Conservation (phyloP, 805 yeast species). For the Yarrowia osloensis region DNA sequence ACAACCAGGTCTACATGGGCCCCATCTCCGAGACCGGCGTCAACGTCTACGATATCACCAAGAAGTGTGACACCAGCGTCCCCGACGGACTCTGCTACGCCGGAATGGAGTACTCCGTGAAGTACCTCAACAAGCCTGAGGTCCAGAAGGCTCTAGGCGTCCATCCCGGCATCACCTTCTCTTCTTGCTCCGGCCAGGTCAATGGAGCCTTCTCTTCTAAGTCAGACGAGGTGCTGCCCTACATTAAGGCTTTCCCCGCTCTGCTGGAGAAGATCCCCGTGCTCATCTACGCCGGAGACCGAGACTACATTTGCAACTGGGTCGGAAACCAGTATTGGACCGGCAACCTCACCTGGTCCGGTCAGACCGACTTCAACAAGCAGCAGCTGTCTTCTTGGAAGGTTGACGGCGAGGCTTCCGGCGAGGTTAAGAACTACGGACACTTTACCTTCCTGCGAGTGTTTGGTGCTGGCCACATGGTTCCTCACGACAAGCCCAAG, state of each 20-base stretch:
- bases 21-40: not conserved
- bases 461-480: constrained; percentile 89
- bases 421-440: constrained; percentile 68
- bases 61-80: not conserved
- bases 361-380: constrained; percentile 52
- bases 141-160: constrained; percentile 5
- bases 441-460: constrained; percentile 77
- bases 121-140: constrained; percentile 7
- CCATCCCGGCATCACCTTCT: constrained; percentile 6
- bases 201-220: not conserved
- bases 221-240: constrained; percentile 65
- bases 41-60: constrained; percentile 13
- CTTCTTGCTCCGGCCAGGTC: not conserved
- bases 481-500: constrained; percentile 79
- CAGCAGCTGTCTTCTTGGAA: constrained; percentile 47
- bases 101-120: not conserved
- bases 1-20: constrained; percentile 42
- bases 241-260: constrained; percentile 56
- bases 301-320: constrained; percentile 92
- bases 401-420: constrained; percentile 51
- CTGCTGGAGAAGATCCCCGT: constrained; percentile 71
- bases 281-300: constrained; percentile 87
- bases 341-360: constrained; percentile 65
- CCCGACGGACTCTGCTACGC: constrained; percentile 9
- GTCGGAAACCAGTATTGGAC: constrained; percentile 90